A percentile compares a stretch with the other conserved stretches of the same genome.
phyloP scores from a whole-genome alignment of 352 stramenopile genomes.

The Phytophthora cryptogea region DNA sequence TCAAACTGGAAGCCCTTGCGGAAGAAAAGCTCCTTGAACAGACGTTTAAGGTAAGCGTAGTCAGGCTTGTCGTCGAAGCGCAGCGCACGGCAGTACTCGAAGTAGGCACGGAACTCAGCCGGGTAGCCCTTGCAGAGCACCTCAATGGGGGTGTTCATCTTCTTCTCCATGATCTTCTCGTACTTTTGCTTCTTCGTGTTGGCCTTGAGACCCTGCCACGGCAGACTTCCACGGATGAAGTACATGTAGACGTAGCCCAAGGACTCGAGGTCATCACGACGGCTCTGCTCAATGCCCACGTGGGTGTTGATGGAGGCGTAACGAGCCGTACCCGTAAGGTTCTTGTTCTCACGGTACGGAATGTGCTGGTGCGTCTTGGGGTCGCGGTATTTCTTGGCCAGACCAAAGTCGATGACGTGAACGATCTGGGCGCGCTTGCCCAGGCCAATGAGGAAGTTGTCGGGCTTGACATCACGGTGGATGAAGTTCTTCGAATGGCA shows the following conservation, averaged over 20 bases:
- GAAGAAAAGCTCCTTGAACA: slow-evolving; percentile 99
- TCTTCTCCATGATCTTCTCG: slow-evolving; percentile 99
- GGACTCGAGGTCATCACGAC: slow-evolving; percentile 97
- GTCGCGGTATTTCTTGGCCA: slow-evolving; percentile 92
- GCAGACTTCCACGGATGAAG: slow-evolving; percentile 94
- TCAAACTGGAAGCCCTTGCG: slow-evolving; percentile 99
- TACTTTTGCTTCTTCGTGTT: slow-evolving; percentile 96
- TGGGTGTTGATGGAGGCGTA: slow-evolving; percentile 99
- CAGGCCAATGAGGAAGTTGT: slow-evolving; percentile 91
- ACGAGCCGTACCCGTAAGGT: slow-evolving; percentile 95
- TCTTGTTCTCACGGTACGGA: slow-evolving; percentile 91
- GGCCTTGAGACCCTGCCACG: slow-evolving; percentile 98
- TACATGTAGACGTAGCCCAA: slow-evolving; percentile 96
- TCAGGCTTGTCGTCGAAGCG: slow-evolving; percentile 90
- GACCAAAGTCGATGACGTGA: slow-evolving; percentile 90
- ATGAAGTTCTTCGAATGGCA: slow-evolving; percentile 92
- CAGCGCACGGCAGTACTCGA: slow-evolving; percentile 91
- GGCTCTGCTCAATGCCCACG: slow-evolving; percentile 97
- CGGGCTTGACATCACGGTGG: slow-evolving; percentile 90
- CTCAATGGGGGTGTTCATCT: slow-evolving; percentile 95
- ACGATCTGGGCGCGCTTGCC: slow-evolving; percentile 87
- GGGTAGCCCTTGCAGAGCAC: slow-evolving; percentile 95
- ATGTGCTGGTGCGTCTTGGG: slow-evolving; percentile 91
- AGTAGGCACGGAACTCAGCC: slow-evolving; percentile 97
- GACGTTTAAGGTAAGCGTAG: slow-evolving; percentile 91